These are phyloP conservation scores for Melocanna baccifera DNA, from an alignment of 176 grass and related monocot species.

Conservation along the genomic window DNA sequence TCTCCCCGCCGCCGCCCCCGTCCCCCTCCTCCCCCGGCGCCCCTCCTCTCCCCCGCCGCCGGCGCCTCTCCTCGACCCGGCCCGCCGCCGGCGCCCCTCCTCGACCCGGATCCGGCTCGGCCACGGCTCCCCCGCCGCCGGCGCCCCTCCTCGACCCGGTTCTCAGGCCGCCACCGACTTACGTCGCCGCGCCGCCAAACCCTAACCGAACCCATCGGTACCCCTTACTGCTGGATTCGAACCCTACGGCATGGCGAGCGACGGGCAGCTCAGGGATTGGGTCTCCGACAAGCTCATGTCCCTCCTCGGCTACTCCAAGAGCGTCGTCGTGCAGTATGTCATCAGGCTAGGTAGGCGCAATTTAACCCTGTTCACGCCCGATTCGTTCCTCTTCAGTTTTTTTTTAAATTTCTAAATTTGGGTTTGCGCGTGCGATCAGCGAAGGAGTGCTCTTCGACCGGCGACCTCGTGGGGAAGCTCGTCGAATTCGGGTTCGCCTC, in stretches of 20 bases:
- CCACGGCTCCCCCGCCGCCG: no score
- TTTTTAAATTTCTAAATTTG: constrained; percentile 12
- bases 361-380: not conserved
- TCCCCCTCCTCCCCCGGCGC: no score
- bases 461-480: constrained; percentile 53
- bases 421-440: constrained; percentile 32
- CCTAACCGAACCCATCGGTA: not conserved
- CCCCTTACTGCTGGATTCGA: not conserved
- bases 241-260: constrained; percentile 45
- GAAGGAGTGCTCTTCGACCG: constrained; percentile 70
- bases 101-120: no score
- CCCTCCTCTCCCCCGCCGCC: no score
- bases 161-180: not conserved
- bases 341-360: constrained; percentile 59
- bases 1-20: no score
- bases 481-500: constrained; percentile 62
- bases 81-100: no score
- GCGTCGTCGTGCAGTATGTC: constrained; percentile 68
- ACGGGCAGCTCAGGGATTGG: constrained; percentile 70
- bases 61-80: no score
- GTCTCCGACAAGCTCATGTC: constrained; percentile 81
- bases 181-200: not conserved
- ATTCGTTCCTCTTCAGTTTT: constrained; percentile 8
- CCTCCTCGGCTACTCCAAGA: constrained; percentile 64
- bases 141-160: no score